phyloP scores from a whole-genome alignment of 257 asterid genomes.

The Leptodermis oblonga region DNA sequence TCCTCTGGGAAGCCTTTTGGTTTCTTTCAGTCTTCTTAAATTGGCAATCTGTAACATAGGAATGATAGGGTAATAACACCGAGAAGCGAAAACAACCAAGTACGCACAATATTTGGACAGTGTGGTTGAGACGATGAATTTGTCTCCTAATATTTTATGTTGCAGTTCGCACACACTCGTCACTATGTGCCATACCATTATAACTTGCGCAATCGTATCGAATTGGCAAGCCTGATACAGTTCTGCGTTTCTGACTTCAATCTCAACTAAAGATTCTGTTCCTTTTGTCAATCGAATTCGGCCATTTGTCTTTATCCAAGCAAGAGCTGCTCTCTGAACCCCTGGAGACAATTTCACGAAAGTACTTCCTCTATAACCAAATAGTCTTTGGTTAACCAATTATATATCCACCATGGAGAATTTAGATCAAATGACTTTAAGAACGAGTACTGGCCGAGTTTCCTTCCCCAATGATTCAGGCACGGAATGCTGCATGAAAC shows the following conservation, averaged over 20 bases:
- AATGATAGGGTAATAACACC: constrained; percentile 1
- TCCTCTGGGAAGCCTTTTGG: not conserved
- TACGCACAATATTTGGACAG: constrained; percentile 6
- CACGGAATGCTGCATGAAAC: not conserved
- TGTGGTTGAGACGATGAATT: not conserved
- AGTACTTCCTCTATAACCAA: not conserved
- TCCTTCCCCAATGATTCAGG: constrained; percentile 7
- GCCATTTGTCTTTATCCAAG: not conserved
- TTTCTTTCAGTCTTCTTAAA: not conserved
- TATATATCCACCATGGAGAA: not conserved
- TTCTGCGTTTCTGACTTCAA: not conserved
- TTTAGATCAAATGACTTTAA: not conserved
- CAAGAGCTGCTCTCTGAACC: constrained; percentile 2
- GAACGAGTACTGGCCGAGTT: constrained; percentile 5
- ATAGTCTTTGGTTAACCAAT: not conserved
- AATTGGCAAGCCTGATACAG: not conserved
- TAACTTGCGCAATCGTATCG: not conserved
- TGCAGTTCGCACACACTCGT: not conserved
- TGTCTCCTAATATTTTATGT: not conserved
- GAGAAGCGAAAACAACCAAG: not conserved
- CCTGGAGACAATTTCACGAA: not conserved
- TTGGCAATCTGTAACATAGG: not conserved
- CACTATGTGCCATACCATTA: constrained; percentile 11
- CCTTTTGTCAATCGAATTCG: not conserved
- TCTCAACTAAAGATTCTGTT: not conserved